Conservation (phyloP, 129 eudicot genomes). For the Lactuca sativa region DNA sequence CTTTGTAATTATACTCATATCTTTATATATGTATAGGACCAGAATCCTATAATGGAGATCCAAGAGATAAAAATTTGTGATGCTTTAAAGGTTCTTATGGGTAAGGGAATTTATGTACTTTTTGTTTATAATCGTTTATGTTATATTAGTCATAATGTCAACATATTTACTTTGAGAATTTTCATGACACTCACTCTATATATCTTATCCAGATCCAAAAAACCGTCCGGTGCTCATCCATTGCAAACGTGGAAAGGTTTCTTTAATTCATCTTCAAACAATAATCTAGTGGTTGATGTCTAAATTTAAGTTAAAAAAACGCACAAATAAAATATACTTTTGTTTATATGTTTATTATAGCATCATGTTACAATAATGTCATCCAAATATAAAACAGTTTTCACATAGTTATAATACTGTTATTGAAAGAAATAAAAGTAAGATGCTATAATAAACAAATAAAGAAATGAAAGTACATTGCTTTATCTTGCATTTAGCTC, state of each 20-base stretch:
- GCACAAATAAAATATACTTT: not conserved
- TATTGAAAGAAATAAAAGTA: not conserved
- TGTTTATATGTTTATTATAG: no score
- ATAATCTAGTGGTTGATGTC: not conserved
- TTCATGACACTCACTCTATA: not conserved
- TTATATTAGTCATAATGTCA: not conserved
- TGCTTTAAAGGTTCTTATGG: conserved; percentile 19
- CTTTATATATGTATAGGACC: conserved; percentile 6
- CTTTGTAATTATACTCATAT: not conserved
- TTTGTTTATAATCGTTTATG: not conserved
- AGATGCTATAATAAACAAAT: not conserved
- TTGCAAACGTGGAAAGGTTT: conserved; percentile 30
- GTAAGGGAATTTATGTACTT: conserved; percentile 5
- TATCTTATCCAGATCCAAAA: conserved; percentile 20
- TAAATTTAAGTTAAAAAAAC: no score
- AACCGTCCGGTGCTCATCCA: conserved; percentile 22
- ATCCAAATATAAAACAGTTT: no score
- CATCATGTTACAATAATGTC: not conserved
- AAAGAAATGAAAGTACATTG: not conserved
- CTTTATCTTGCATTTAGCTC: not conserved
- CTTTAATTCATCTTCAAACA: not conserved
- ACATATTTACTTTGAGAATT: not conserved
- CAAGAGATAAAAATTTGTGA: conserved; percentile 23
- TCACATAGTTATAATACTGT: no score
- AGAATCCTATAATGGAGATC: conserved; percentile 14